Conservation (phyloP, 1,284 basidiomycete species). For the Irpex sp. region DNA sequence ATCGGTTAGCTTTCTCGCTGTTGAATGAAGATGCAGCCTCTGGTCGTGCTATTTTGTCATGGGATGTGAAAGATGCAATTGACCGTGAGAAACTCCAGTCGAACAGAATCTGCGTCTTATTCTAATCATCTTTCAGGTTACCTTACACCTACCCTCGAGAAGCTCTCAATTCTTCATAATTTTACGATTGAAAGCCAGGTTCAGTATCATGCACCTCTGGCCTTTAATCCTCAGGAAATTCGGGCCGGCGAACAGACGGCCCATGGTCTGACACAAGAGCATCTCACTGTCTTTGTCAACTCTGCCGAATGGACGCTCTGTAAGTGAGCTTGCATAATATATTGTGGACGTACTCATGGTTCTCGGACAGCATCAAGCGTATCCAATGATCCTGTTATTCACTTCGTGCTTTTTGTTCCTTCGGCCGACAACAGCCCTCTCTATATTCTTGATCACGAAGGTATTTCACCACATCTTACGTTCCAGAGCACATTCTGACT, state of each 20-base stretch:
- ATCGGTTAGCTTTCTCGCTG: conserved; percentile 79
- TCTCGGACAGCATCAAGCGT: conserved; percentile 62
- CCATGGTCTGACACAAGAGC: conserved; percentile 71
- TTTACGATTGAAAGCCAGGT: conserved; percentile 94
- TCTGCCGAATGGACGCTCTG: conserved; percentile 94
- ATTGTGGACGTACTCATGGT: neutral
- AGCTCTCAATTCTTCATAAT: conserved; percentile 73
- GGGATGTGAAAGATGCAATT: conserved; percentile 71
- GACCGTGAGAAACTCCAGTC: conserved; percentile 46
- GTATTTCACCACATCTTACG: conserved; percentile 32
- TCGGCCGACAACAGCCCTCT: conserved; percentile 68
- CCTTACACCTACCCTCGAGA: conserved; percentile 61
- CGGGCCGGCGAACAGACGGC: conserved; percentile 30
- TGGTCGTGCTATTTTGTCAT: conserved; percentile 59
- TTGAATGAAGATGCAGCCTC: conserved; percentile 83
- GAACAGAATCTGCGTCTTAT: conserved; percentile 2
- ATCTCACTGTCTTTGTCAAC: conserved; percentile 90
- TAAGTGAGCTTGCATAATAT: conserved; percentile 32
- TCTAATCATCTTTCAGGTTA: conserved; percentile 46
- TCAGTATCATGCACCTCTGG: conserved; percentile 87
- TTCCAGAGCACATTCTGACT: neutral
- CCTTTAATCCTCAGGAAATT: conserved; percentile 64
- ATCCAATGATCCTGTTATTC: conserved; percentile 88
- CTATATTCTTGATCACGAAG: conserved; percentile 55
- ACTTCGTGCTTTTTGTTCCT: conserved; percentile 91